A percentile compares a stretch with the other conserved stretches of the same genome.
Conservation (phyloP, 805 yeast species). For the Debaryomyces tyrocola region DNA sequence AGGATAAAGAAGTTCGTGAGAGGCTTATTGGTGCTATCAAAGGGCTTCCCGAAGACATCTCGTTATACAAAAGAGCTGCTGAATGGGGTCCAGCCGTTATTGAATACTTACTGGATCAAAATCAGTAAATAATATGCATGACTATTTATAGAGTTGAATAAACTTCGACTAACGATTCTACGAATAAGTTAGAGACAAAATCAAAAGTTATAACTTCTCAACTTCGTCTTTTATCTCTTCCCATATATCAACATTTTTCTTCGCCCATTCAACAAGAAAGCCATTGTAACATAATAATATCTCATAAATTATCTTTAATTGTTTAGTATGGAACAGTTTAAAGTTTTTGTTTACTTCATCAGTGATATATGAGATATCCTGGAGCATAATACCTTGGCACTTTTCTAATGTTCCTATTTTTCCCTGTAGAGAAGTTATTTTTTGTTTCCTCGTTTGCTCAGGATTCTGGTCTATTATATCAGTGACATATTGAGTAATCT, state of each 20-base stretch:
- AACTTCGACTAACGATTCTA: background rate
- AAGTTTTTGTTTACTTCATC: constrained; percentile 48
- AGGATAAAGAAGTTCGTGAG: constrained; percentile 40
- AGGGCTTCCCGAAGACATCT: constrained; percentile 59
- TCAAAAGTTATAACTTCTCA: constrained; percentile 16
- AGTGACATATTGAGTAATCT: constrained; percentile 50
- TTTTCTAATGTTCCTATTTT: constrained; percentile 53
- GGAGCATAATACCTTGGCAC: constrained; percentile 47
- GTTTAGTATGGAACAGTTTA: constrained; percentile 48
- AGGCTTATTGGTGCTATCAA: constrained; percentile 58
- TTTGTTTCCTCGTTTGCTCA: constrained; percentile 58
- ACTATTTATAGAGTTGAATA: background rate
- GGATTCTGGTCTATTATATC: constrained; percentile 70
- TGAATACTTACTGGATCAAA: constrained; percentile 16
- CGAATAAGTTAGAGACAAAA: background rate
- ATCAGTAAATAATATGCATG: background rate
- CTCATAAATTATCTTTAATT: constrained; percentile 50
- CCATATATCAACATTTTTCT: constrained; percentile 66
- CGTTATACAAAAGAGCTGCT: constrained; percentile 59
- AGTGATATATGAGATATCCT: constrained; percentile 39
- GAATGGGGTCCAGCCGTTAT: constrained; percentile 72
- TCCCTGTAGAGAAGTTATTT: constrained; percentile 46
- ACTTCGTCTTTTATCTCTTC: constrained; percentile 54
- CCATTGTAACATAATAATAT: constrained; percentile 55
- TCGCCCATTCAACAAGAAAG: constrained; percentile 64